phyloP scores from a whole-genome alignment of 768 basidiomycete species.

The Wakefieldia striispora region DNA sequence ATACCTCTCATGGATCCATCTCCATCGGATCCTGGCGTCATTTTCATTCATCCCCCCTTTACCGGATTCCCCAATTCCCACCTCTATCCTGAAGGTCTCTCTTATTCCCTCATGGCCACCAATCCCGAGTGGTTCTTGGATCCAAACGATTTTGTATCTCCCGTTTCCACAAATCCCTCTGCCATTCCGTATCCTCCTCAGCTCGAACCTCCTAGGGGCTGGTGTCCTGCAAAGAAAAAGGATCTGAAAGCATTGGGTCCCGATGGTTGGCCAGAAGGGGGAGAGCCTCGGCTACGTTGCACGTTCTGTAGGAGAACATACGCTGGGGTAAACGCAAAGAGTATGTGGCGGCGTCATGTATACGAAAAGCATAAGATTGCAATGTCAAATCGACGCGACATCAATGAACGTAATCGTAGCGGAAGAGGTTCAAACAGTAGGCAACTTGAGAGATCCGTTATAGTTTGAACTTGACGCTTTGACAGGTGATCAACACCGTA shows the following conservation, averaged over 20 bases:
- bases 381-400: constrained; percentile 83
- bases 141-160: constrained; percentile 57
- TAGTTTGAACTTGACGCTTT: constrained; percentile 20
- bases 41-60: constrained; percentile 79
- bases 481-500: constrained; percentile 65
- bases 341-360: constrained; percentile 88
- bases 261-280: constrained; percentile 77
- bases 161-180: constrained; percentile 42
- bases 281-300: constrained; percentile 76
- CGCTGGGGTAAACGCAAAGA: constrained; percentile 85
- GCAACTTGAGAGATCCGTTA: constrained; percentile 26
- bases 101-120: constrained; percentile 68
- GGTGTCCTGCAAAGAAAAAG: constrained; percentile 86
- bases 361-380: constrained; percentile 90
- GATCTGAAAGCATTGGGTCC: constrained; percentile 65
- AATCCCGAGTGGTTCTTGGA: constrained; percentile 82
- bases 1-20: constrained; percentile 65
- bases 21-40: constrained; percentile 57
- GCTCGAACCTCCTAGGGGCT: constrained; percentile 81
- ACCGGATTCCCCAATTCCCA: constrained; percentile 60
- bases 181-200: constrained; percentile 72
- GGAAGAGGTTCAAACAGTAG: constrained; percentile 65
- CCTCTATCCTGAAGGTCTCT: constrained; percentile 61
- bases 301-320: constrained; percentile 84
- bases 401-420: constrained; percentile 54